A percentile compares a stretch with the other conserved stretches of the same genome.
Evolutionary conservation across 2,329 filamentous ascomycete genomes (phyloP).

Genomic region (Furcasterigmium furcatum): DNA sequence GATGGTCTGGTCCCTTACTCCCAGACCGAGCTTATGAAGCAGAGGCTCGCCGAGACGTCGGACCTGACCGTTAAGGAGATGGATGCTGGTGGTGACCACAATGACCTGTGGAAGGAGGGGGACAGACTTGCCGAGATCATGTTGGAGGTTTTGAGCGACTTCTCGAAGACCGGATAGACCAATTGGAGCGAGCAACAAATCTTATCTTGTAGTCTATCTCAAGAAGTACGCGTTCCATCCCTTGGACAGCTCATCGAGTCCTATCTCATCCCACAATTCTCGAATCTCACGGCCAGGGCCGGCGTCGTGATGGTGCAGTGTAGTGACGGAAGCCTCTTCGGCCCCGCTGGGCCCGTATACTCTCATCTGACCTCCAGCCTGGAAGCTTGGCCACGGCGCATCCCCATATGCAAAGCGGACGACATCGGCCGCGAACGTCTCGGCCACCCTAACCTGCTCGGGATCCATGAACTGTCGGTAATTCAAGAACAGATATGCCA

Average conservation of each 20-base stretch:
- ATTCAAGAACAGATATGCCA: conserved; percentile 42
- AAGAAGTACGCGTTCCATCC: background rate
- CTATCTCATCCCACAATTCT: background rate
- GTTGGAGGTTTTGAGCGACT: background rate
- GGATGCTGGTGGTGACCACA: background rate
- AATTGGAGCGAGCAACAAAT: too few relatives aligned
- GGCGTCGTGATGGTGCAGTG: background rate
- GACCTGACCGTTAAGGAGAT: background rate
- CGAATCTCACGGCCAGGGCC: background rate
- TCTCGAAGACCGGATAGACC: background rate
- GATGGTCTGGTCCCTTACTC: conserved; percentile 9
- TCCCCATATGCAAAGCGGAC: conserved; percentile 33
- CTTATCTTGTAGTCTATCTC: background rate
- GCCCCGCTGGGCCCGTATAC: background rate
- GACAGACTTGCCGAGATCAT: background rate
- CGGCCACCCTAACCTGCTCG: conserved; percentile 23
- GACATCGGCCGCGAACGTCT: conserved; percentile 29
- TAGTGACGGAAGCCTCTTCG: background rate
- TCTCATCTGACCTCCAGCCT: background rate
- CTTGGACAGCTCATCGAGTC: background rate
- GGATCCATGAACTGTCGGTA: conserved; percentile 32
- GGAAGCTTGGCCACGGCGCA: conserved; percentile 5
- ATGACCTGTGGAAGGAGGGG: background rate
- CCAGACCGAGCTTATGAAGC: conserved; percentile 8
- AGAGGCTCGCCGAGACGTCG: background rate